Evolutionary conservation across 1,139 yeast species (phyloP).

Genomic region (Taphrina wiesneri): DNA sequence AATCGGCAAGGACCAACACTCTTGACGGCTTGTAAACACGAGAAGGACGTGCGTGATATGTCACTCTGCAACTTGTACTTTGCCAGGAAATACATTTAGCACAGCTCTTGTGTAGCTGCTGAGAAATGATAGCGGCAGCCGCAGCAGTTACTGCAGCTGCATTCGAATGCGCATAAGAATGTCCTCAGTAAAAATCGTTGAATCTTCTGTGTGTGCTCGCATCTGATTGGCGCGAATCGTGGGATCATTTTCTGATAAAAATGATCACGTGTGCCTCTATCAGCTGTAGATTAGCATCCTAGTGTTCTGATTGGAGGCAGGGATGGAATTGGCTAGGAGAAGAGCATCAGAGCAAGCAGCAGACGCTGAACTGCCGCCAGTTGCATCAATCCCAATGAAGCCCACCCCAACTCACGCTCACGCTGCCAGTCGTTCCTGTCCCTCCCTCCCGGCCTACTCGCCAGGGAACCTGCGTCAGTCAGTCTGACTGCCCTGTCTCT

Average conservation of each 20-base stretch:
- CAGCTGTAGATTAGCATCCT: not conserved
- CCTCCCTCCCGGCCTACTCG: not conserved
- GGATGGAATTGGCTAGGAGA: not conserved
- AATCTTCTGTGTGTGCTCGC: not conserved
- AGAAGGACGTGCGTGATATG: too few relatives aligned
- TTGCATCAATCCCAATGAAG: too few relatives aligned
- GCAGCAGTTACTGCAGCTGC: too few relatives aligned
- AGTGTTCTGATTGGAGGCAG: not conserved
- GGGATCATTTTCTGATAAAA: not conserved
- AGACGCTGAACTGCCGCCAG: too few relatives aligned
- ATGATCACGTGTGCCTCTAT: constrained; percentile 5
- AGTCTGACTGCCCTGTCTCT: not conserved
- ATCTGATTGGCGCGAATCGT: constrained; percentile 4
- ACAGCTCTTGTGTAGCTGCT: too few relatives aligned
- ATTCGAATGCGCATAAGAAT: not conserved
- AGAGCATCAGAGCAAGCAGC: not conserved
- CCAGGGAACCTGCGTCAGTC: not conserved
- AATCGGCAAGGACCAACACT: too few relatives aligned
- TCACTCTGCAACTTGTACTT: too few relatives aligned
- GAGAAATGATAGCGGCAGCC: too few relatives aligned
- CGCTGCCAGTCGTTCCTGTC: not conserved
- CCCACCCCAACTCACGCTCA: not conserved
- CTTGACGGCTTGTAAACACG: too few relatives aligned
- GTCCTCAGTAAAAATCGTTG: not conserved
- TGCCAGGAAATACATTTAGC: too few relatives aligned